Evolutionary conservation across 2,329 filamentous ascomycete species (phyloP).

Genomic region (Exophiala sp.): DNA sequence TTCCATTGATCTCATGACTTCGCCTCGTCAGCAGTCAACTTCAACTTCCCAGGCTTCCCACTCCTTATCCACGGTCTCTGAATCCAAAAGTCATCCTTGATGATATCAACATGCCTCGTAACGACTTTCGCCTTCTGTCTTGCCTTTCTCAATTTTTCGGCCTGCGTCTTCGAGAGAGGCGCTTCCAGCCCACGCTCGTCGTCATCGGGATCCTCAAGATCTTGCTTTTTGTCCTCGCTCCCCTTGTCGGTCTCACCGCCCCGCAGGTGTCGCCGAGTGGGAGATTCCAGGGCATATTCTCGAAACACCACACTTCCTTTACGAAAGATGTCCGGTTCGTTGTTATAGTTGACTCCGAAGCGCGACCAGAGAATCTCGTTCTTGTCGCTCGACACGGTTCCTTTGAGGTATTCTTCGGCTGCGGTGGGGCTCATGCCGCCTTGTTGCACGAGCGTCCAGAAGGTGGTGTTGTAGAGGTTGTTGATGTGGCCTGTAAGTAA

Average conservation of each 20-base stretch:
- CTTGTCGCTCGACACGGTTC: conserved; percentile 79
- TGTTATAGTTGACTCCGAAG: conserved; percentile 96
- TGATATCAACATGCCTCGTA: conserved; percentile 84
- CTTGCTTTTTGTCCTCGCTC: conserved; percentile 44
- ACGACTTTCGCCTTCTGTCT: conserved; percentile 73
- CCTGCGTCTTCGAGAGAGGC: conserved; percentile 59
- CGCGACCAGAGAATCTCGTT: conserved; percentile 89
- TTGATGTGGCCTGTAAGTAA: conserved; percentile 73
- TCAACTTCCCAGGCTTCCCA: conserved; percentile 13
- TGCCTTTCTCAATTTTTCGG: conserved; percentile 75
- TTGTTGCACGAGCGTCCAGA: conserved; percentile 79
- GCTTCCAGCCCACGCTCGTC: background rate
- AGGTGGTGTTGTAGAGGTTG: conserved; percentile 96
- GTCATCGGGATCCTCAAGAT: conserved; percentile 37
- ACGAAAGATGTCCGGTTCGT: conserved; percentile 83
- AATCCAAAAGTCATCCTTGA: conserved; percentile 92
- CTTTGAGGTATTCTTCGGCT: conserved; percentile 74
- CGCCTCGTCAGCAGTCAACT: background rate
- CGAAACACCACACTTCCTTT: conserved; percentile 89
- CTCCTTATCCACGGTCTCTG: conserved; percentile 66
- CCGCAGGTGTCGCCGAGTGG: background rate
- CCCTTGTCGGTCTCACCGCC: conserved; percentile 49
- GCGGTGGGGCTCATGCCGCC: conserved; percentile 70
- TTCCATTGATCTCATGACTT: background rate
- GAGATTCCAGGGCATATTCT: conserved; percentile 64